Evolutionary conservation across 2,329 filamentous ascomycete species (phyloP).

Genomic region (Dothideomycetes sp.): DNA sequence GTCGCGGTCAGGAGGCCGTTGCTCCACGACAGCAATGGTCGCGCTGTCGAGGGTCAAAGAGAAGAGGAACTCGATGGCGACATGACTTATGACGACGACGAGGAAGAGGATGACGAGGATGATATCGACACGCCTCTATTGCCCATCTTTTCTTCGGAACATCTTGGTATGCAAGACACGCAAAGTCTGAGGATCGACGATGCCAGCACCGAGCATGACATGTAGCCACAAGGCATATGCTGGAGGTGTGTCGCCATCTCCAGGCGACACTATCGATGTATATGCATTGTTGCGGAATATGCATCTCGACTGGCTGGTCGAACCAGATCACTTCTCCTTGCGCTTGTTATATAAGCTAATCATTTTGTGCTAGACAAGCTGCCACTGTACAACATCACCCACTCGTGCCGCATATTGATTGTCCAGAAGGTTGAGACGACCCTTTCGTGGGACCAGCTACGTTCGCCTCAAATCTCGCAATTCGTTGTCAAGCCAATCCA

Average conservation of each 20-base stretch:
- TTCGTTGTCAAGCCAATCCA: slow-evolving; percentile 94
- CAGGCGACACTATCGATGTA: too few relatives aligned
- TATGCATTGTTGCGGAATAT: too few relatives aligned
- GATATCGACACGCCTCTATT: slow-evolving; percentile 44
- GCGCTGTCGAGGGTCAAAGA: slow-evolving; percentile 10
- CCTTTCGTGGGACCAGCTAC: slow-evolving; percentile 85
- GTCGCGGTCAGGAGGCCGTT: slow-evolving; percentile 11
- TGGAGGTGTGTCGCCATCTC: too few relatives aligned
- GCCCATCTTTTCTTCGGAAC: slow-evolving; percentile 69
- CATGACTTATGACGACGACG: slow-evolving; percentile 26
- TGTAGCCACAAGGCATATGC: neutral
- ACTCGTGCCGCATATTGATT: slow-evolving; percentile 77
- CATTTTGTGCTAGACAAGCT: slow-evolving; percentile 52
- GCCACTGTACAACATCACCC: slow-evolving; percentile 82
- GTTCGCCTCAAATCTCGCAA: slow-evolving; percentile 91
- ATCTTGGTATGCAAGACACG: slow-evolving; percentile 49
- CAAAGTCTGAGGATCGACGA: neutral
- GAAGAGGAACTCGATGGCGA: slow-evolving; percentile 23
- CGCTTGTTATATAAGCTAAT: slow-evolving; percentile 3
- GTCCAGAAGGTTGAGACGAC: slow-evolving; percentile 82
- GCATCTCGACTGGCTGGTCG: neutral
- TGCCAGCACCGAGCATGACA: neutral
- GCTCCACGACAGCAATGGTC: slow-evolving; percentile 17
- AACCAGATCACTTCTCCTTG: too few relatives aligned
- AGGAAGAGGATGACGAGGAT: slow-evolving; percentile 30